Conservation (phyloP, 441 rosid species). For the Dalechampia spathulata region DNA sequence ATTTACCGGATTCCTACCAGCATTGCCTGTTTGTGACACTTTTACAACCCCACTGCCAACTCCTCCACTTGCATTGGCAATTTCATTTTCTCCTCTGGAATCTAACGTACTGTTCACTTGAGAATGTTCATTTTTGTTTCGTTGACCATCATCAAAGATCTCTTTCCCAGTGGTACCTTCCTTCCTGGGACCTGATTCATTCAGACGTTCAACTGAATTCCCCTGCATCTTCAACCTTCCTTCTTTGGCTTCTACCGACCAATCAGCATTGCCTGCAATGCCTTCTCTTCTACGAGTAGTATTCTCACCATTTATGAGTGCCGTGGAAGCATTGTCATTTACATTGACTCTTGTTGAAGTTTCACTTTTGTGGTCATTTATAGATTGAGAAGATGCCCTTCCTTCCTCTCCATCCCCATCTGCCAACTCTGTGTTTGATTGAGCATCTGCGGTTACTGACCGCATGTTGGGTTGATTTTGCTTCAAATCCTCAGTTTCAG, state of each 20-base stretch:
- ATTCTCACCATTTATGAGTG: background rate
- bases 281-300: conserved; percentile 4
- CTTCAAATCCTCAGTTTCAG: conserved; percentile 40
- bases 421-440: conserved; percentile 6
- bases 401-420: conserved; percentile 1
- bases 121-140: no score
- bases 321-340: background rate
- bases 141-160: background rate
- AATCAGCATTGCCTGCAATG: no score
- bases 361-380: background rate
- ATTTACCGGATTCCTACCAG: background rate
- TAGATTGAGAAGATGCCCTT: background rate
- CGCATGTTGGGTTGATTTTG: conserved; percentile 17
- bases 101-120: background rate
- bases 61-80: conserved; percentile 3
- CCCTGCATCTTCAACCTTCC: conserved; percentile 6
- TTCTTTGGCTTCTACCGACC: conserved; percentile 7
- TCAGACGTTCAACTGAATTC: conserved; percentile 2
- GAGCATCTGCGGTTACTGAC: conserved; percentile 29
- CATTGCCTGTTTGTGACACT: conserved; percentile 7
- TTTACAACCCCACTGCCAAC: background rate
- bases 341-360: conserved; percentile 5
- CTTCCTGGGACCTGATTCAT: no score
- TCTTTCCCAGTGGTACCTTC: background rate
- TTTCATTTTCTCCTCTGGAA: conserved; percentile 8